These are phyloP conservation scores for Pilasporangium apinafurcum DNA, from an alignment of 352 stramenopile genomes.

Conservation along the genomic window DNA sequence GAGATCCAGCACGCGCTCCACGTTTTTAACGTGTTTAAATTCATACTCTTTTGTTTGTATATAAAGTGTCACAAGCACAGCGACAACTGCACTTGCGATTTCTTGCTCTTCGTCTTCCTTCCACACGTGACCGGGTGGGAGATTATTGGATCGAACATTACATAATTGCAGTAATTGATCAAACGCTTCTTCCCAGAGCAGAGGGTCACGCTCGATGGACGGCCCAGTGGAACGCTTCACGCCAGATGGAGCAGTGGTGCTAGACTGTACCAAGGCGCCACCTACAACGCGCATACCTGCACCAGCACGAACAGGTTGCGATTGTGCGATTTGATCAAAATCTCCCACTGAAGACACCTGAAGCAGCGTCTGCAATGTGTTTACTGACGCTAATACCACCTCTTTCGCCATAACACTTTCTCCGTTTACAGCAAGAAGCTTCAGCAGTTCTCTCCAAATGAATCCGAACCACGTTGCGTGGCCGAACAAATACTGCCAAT, in stretches of 20 bases:
- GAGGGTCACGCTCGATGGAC: slow-evolving; percentile 23
- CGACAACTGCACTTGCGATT: slow-evolving; percentile 70
- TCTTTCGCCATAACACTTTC: slow-evolving; percentile 58
- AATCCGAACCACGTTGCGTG: slow-evolving; percentile 52
- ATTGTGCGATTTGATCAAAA: slow-evolving; percentile 67
- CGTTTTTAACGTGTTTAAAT: slow-evolving; percentile 57
- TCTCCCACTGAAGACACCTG: slow-evolving; percentile 69
- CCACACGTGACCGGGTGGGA: slow-evolving; percentile 9
- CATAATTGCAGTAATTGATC: slow-evolving; percentile 48
- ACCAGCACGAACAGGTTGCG: slow-evolving; percentile 69
- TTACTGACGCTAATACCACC: slow-evolving; percentile 66
- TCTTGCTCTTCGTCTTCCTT: slow-evolving; percentile 79
- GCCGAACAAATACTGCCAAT: slow-evolving; percentile 59
- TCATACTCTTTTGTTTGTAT: slow-evolving; percentile 67
- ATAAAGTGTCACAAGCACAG: slow-evolving; percentile 72
- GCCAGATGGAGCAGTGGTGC: slow-evolving; percentile 1
- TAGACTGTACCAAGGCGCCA: slow-evolving; percentile 56
- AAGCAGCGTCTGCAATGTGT: slow-evolving; percentile 76
- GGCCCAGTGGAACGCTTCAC: not conserved
- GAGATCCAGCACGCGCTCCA: slow-evolving; percentile 54
- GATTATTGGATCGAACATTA: slow-evolving; percentile 25
- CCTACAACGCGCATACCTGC: slow-evolving; percentile 89
- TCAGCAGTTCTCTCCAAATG: slow-evolving; percentile 60
- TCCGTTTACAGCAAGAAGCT: slow-evolving; percentile 51
- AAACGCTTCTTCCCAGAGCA: slow-evolving; percentile 69